These are phyloP conservation scores for Fusarium abutilonis DNA, from an alignment of 2,329 filamentous ascomycete species.

Conservation along the genomic window DNA sequence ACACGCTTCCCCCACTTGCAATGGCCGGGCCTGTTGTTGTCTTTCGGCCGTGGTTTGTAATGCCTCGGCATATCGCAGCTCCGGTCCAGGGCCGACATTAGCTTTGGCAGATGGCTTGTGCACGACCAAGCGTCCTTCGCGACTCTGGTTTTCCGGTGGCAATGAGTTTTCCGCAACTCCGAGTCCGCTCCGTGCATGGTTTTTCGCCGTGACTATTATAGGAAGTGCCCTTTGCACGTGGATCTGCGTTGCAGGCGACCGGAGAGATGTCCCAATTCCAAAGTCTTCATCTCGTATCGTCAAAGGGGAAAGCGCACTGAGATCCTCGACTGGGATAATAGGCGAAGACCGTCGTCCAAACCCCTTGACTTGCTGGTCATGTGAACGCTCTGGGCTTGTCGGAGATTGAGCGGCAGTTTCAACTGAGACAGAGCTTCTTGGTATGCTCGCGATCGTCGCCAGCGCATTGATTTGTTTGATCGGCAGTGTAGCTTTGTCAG, in stretches of 20 bases:
- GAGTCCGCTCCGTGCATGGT: slow-evolving; percentile 26
- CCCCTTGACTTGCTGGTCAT: slow-evolving; percentile 9
- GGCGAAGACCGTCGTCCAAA: slow-evolving; percentile 59
- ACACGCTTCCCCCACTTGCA: slow-evolving; percentile 66
- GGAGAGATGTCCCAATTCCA: slow-evolving; percentile 60
- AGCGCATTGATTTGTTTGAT: slow-evolving; percentile 9
- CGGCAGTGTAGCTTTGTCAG: slow-evolving; percentile 4
- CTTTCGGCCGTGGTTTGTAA: slow-evolving; percentile 5
- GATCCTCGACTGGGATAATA: slow-evolving; percentile 55
- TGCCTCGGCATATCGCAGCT: slow-evolving; percentile 23
- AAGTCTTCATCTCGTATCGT: slow-evolving; percentile 54
- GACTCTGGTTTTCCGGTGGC: slow-evolving; percentile 43
- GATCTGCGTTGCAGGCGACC: slow-evolving; percentile 59
- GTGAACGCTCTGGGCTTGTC: slow-evolving; percentile 2
- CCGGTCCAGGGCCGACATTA: slow-evolving; percentile 19
- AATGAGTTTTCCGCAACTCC: slow-evolving; percentile 28
- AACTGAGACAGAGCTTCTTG: slow-evolving; percentile 11
- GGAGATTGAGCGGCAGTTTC: slow-evolving; percentile 19
- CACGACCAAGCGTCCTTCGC: slow-evolving; percentile 56
- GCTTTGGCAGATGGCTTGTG: slow-evolving; percentile 50
- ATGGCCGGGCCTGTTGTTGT: slow-evolving; percentile 58
- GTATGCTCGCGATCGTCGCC: slow-evolving; percentile 1
- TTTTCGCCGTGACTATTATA: slow-evolving; percentile 45
- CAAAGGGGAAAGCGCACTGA: slow-evolving; percentile 47
- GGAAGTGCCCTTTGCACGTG: slow-evolving; percentile 55